Conservation (phyloP, 257 asterid genomes). For the Solanum tarijense region DNA sequence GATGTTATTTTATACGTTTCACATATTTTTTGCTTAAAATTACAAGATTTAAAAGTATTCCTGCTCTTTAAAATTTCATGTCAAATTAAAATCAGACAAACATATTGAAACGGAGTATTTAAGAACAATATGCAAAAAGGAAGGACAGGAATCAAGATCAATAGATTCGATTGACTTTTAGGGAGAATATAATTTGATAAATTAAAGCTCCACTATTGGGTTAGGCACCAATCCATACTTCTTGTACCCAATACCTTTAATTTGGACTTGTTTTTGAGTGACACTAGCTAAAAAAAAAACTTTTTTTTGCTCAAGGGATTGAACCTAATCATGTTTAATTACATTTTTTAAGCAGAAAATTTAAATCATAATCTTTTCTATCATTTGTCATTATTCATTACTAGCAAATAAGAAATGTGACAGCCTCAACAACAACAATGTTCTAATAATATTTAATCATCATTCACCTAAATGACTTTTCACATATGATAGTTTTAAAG, state of each 20-base stretch:
- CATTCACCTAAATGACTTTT: neutral
- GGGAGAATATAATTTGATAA: neutral
- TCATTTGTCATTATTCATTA: neutral
- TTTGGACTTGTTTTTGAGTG: neutral
- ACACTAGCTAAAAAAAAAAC: neutral
- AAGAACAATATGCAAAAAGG: neutral
- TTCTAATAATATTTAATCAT: neutral
- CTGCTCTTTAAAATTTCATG: neutral
- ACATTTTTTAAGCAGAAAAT: neutral
- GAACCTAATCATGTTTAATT: neutral
- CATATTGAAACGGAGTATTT: neutral
- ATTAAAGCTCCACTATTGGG: neutral
- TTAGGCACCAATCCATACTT: neutral
- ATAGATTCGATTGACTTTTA: constrained; percentile 12
- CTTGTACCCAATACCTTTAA: neutral
- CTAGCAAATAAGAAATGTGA: neutral
- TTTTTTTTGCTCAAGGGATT: neutral
- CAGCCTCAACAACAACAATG: neutral
- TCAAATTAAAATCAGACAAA: neutral
- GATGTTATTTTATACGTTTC: too few species aligned
- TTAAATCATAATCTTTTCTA: neutral
- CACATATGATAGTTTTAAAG: neutral
- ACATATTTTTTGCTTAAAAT: too few species aligned
- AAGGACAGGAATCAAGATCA: constrained; percentile 2
- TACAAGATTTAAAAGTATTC: too few species aligned